Evolutionary conservation across 1,284 basidiomycete species (phyloP).

Genomic region (Xanthoconium separans): DNA sequence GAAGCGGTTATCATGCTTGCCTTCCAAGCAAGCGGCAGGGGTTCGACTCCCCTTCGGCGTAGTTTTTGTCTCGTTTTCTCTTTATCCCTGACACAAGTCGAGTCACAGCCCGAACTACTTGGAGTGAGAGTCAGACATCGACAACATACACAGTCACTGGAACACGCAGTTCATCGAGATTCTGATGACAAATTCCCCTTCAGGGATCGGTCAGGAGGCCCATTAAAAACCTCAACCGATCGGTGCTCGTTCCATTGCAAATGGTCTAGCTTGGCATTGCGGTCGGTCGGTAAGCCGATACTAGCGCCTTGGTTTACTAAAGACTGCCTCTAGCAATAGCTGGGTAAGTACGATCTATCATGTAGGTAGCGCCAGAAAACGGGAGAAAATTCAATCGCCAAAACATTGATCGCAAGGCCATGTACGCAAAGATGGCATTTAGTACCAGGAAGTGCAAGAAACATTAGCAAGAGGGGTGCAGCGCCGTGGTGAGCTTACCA

Average conservation of each 20-base stretch:
- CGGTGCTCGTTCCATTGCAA: neutral
- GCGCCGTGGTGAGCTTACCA: neutral
- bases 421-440: constrained; percentile 5
- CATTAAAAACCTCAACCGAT: neutral
- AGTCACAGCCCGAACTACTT: too few relatives aligned
- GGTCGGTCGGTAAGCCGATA: neutral
- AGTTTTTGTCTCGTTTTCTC: constrained; percentile 30
- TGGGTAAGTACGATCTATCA: constrained; percentile 3
- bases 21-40: constrained; percentile 84
- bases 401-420: constrained; percentile 3
- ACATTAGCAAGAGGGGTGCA: constrained; percentile 6
- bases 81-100: constrained; percentile 37
- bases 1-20: constrained; percentile 85
- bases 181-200: too few relatives aligned
- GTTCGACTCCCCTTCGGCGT: constrained; percentile 50
- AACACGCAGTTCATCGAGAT: too few relatives aligned
- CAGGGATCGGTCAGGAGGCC: too few relatives aligned
- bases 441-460: constrained; percentile 8
- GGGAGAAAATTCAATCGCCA: neutral
- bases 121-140: too few relatives aligned
- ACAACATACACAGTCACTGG: too few relatives aligned
- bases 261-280: neutral
- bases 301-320: constrained; percentile 1
- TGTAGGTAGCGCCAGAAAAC: neutral
- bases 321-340: constrained; percentile 8